A percentile compares a stretch with the other conserved stretches of the same genome.
These are phyloP conservation scores for Rhizopogon roseolus DNA, from an alignment of 768 basidiomycete species.

Conservation along the genomic window DNA sequence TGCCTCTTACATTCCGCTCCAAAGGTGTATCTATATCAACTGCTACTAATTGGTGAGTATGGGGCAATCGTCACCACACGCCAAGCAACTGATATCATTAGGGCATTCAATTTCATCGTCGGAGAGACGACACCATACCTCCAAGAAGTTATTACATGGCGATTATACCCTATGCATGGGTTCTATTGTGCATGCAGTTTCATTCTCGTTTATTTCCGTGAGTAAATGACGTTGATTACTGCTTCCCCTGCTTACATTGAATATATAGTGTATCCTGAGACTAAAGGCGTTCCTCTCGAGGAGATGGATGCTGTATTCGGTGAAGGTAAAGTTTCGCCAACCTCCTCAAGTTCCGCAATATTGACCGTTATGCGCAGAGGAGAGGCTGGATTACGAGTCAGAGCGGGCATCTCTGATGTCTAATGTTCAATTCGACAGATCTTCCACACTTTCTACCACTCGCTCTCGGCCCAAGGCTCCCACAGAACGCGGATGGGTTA, in stretches of 20 bases:
- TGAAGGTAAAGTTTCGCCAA: conserved; percentile 49
- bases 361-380: conserved; percentile 34
- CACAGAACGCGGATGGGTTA: conserved; percentile 41
- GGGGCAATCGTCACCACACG: background rate
- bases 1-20: conserved; percentile 84
- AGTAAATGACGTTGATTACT: conserved; percentile 17
- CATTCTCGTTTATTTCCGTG: conserved; percentile 78
- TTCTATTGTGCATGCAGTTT: conserved; percentile 89
- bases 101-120: conserved; percentile 87
- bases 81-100: conserved; percentile 12
- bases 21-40: conserved; percentile 96
- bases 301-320: conserved; percentile 91
- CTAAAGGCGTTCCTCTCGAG: conserved; percentile 81
- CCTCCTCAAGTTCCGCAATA: conserved; percentile 9
- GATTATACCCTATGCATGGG: conserved; percentile 92
- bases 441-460: conserved; percentile 24
- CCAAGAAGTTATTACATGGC: conserved; percentile 86
- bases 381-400: conserved; percentile 62
- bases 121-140: conserved; percentile 84
- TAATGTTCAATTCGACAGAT: conserved; percentile 30
- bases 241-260: conserved; percentile 6
- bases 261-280: conserved; percentile 73
- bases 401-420: conserved; percentile 54
- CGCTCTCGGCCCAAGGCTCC: conserved; percentile 16
- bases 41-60: conserved; percentile 64